phyloP scores from a whole-genome alignment of 2,329 filamentous ascomycete species.

The Pestalotiopsis sp. region DNA sequence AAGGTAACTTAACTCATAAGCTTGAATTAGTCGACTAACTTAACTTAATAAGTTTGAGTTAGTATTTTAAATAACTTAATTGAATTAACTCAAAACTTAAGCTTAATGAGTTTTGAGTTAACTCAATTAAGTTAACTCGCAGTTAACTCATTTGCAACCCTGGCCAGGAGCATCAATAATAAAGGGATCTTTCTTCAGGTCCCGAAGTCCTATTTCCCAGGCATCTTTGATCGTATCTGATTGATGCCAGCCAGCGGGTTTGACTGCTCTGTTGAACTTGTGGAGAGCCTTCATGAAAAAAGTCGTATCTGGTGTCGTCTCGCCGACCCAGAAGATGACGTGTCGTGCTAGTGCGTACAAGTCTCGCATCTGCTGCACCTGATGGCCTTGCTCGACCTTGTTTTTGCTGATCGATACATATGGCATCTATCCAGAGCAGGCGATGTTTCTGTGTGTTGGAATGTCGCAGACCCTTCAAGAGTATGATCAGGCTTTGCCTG shows the following conservation, averaged over 20 bases:
- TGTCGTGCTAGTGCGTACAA: background rate
- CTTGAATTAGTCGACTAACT: too few species aligned
- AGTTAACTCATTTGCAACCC: too few species aligned
- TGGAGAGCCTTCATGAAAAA: background rate
- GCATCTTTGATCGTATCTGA: background rate
- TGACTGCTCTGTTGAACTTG: background rate
- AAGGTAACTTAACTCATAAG: too few species aligned
- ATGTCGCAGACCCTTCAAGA: background rate
- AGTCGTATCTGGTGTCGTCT: background rate
- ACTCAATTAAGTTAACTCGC: too few species aligned
- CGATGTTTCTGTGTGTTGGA: background rate
- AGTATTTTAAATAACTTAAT: too few species aligned
- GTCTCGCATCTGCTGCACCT: background rate
- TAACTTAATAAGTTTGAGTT: too few species aligned
- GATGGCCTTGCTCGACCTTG: background rate
- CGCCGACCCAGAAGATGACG: background rate
- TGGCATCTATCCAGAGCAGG: background rate
- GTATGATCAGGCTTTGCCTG: background rate
- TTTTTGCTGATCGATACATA: background rate
- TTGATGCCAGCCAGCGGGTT: background rate
- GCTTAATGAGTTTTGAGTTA: background rate
- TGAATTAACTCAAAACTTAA: too few species aligned
- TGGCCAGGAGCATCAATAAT: background rate
- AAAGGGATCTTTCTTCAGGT: background rate
- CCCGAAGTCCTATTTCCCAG: background rate